Evolutionary conservation across 2,329 filamentous ascomycete species (phyloP), one percentile per base, ranked within the genome.

Genomic region (Aureobasidium sp.): DNA sequence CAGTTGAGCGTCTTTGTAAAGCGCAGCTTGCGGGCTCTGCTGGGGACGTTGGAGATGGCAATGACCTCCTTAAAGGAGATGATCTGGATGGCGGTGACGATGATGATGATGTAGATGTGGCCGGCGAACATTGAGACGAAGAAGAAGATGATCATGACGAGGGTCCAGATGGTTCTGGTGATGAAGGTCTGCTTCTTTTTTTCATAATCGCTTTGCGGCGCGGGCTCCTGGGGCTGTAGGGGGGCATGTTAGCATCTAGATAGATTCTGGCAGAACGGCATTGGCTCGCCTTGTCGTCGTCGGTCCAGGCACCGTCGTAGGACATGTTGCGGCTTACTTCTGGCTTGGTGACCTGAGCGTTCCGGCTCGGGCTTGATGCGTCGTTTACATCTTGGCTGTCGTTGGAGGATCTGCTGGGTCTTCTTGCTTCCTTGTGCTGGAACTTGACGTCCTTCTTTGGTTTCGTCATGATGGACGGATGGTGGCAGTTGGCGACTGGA

Each of bases 181-280:
- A 97, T 89, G 80, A 99, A 97, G 75, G 94, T 96, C 75, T 91
- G 88, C 80, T 96, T 97, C 78, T 99, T 99, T 85, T 97, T 97
- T 74, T 97, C 91, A 75, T 95, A 97, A 65, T 97, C 94, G 68
- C 85, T 83, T 63, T 78, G 74, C 61, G 72, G 72, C 58, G 74
- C 72, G 51, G 52, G 64, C 48, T 44, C 47, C 31, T 62, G 45
- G 27, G 64, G 62, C 62, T 64, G 20, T 14, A 27, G 25, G 15
- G 12, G 2, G 36, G 34, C 37, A 20, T 14, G 61, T 64, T 29
- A 61, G 39, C n/a, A 12, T 47, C 9, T 7, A 9, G 2, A 3
- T n/a, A 31, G 9, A 14, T 12, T 9, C 8, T 3, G 8, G 14
- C 12, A 49, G 15, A 44, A 29, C 15, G 59, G 59, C 59, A 29